These are phyloP conservation scores for Amphicarpaea edgeworthii DNA, from an alignment of 306 rosid genomes.

Conservation along the genomic window DNA sequence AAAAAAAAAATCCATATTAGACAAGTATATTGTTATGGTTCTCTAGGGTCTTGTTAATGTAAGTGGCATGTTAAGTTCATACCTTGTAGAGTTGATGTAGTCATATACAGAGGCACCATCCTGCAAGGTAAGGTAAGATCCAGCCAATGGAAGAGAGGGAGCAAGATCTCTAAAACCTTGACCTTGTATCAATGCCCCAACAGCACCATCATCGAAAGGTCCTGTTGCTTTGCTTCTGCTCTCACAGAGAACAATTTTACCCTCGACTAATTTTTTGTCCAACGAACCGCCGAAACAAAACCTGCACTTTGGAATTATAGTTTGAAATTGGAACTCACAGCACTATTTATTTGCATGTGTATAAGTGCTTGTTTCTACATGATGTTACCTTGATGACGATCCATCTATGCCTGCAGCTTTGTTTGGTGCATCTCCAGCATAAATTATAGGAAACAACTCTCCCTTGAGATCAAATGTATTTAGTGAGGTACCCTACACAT, in stretches of 20 bases:
- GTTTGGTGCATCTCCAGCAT: constrained; percentile 49
- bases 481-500: constrained; percentile 46
- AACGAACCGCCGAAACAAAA: not conserved
- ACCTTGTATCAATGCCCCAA: constrained; percentile 41
- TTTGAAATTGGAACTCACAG: not conserved
- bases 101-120: not conserved
- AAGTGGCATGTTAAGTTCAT: not conserved
- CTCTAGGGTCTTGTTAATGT: not conserved
- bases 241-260: constrained; percentile 58
- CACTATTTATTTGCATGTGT: too few species aligned
- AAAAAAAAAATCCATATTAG: not conserved
- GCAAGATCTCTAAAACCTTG: not conserved
- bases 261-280: constrained; percentile 34
- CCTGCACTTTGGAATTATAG: constrained; percentile 22
- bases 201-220: constrained; percentile 13
- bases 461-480: constrained; percentile 48
- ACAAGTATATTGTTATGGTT: not conserved
- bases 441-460: constrained; percentile 37
- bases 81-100: constrained; percentile 46
- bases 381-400: constrained; percentile 42
- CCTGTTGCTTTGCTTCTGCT: not conserved
- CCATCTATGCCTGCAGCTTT: not conserved
- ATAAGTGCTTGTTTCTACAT: too few species aligned
- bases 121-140: constrained; percentile 11
- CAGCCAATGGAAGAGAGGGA: constrained; percentile 31